Percentiles rank a stretch among this genome's conserved stretches.
Evolutionary conservation across 495 filamentous ascomycete genomes (phyloP).

Genomic region (Annulohypoxylon moriforme): DNA sequence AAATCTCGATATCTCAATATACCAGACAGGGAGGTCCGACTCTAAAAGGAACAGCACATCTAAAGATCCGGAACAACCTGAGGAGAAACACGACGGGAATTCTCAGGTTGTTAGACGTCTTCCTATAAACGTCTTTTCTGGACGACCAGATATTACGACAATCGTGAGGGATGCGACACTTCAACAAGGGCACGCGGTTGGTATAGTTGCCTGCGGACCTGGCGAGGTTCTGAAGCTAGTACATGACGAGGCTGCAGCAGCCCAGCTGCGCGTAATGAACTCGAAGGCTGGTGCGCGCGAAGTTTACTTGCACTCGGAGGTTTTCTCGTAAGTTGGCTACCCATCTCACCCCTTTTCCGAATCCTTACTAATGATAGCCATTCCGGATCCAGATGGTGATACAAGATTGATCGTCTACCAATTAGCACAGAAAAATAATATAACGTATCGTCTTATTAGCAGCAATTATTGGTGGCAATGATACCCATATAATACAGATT

Average conservation of each 20-base stretch:
- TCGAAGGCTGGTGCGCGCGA: conserved; percentile 53
- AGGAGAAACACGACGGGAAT: conserved; percentile 14
- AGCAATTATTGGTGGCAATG: background rate
- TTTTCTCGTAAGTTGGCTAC: conserved; percentile 58
- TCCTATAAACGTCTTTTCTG: conserved; percentile 35
- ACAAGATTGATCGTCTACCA: background rate
- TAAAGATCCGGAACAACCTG: conserved; percentile 23
- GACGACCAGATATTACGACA: conserved; percentile 54
- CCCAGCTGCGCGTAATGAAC: conserved; percentile 54
- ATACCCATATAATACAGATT: background rate
- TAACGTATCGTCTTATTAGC: background rate
- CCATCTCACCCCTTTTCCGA: background rate
- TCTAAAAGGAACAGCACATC: conserved; percentile 23
- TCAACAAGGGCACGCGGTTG: conserved; percentile 49
- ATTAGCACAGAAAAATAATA: background rate
- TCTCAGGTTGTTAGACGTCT: conserved; percentile 4
- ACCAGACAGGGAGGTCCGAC: conserved; percentile 31
- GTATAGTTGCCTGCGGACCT: conserved; percentile 64
- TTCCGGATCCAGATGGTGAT: background rate
- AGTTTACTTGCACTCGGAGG: conserved; percentile 65
- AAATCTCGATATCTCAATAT: conserved; percentile 35
- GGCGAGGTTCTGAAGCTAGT: conserved; percentile 62
- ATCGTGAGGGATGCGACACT: conserved; percentile 47
- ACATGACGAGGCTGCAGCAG: conserved; percentile 60
- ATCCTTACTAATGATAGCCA: background rate